These are phyloP conservation scores for Lentinula sp. DNA, from an alignment of 768 basidiomycete species.

Conservation along the genomic window DNA sequence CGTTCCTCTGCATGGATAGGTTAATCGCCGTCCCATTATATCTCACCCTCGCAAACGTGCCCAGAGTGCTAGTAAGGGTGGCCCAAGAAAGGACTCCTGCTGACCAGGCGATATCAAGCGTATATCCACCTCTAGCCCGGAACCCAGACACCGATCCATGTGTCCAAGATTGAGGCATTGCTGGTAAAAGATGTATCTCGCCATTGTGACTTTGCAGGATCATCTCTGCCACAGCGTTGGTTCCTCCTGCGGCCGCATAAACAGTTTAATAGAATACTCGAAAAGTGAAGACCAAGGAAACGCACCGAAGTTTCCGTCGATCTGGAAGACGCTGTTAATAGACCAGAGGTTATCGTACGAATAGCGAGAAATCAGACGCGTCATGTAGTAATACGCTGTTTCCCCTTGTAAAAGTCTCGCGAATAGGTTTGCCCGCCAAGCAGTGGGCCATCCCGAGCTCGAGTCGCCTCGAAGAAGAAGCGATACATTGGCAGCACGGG, in stretches of 20 bases:
- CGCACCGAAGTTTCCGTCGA: slow-evolving; percentile 4
- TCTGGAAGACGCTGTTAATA: slow-evolving; percentile 4
- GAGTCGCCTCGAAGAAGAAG: slow-evolving; percentile 11
- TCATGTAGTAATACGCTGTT: slow-evolving; percentile 8
- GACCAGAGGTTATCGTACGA: slow-evolving; percentile 8
- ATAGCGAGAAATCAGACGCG: neutral
- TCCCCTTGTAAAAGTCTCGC: slow-evolving; percentile 10
- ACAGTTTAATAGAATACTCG: neutral
- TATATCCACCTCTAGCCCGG: slow-evolving; percentile 9
- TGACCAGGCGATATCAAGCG: slow-evolving; percentile 8
- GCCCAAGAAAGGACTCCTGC: slow-evolving; percentile 6
- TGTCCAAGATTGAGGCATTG: slow-evolving; percentile 7
- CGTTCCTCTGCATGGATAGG: neutral
- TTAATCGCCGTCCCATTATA: slow-evolving; percentile 1
- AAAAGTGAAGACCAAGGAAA: neutral
- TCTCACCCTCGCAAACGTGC: neutral
- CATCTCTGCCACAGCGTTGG: slow-evolving; percentile 8
- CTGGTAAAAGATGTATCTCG: slow-evolving; percentile 12
- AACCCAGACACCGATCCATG: slow-evolving; percentile 9
- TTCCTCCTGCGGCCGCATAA: neutral
- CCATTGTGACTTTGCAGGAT: slow-evolving; percentile 12
- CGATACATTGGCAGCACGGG: slow-evolving; percentile 10
- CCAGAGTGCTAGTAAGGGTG: neutral
- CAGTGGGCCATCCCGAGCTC: slow-evolving; percentile 11
- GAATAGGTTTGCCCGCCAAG: slow-evolving; percentile 12